Evolutionary conservation across 306 rosid species (phyloP).

Genomic region (Cicer arietinum): DNA sequence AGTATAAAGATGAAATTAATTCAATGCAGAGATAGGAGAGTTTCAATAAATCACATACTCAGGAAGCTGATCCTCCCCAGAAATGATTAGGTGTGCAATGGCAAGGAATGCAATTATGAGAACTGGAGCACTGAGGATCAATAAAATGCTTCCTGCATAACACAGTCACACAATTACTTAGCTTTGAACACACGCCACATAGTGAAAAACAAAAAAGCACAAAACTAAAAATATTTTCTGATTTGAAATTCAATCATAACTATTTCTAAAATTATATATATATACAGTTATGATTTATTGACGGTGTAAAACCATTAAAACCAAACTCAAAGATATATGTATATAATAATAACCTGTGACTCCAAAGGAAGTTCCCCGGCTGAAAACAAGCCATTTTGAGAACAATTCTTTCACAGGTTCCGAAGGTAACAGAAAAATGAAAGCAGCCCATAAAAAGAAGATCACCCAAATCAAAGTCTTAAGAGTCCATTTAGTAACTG

Average conservation of each 20-base stretch:
- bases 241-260: no score
- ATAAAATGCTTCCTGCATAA: conserved; percentile 70
- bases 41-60: conserved; percentile 51
- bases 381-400: conserved; percentile 38
- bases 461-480: conserved; percentile 56
- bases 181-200: conserved; percentile 34
- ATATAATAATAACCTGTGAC: conserved; percentile 56
- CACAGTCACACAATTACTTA: background rate
- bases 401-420: conserved; percentile 39
- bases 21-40: conserved; percentile 11
- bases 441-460: conserved; percentile 62
- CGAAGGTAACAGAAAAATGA: conserved; percentile 61
- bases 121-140: conserved; percentile 65
- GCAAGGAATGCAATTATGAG: conserved; percentile 74
- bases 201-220: background rate
- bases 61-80: conserved; percentile 62
- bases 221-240: background rate
- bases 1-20: background rate
- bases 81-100: conserved; percentile 55
- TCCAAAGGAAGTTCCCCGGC: conserved; percentile 56
- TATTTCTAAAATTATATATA: no score
- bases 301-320: no score
- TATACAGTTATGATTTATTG: no score
- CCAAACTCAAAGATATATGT: no score
- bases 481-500: conserved; percentile 61